These are phyloP conservation scores for Irpex lacteus DNA, from an alignment of 1,284 basidiomycete genomes.

Conservation along the genomic window DNA sequence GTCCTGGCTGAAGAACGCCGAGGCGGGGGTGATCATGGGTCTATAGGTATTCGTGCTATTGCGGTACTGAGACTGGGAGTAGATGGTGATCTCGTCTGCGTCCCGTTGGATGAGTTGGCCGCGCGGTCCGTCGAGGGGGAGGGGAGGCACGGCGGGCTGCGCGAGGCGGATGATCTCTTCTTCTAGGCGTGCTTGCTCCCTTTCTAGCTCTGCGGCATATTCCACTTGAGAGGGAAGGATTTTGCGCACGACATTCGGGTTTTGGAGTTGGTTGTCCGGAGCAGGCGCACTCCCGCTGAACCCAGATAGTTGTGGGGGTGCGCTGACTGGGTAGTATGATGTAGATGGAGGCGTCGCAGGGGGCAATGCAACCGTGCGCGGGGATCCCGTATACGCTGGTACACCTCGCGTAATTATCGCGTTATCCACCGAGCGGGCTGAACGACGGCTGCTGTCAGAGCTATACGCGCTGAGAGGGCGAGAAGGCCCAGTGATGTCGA, in stretches of 20 bases:
- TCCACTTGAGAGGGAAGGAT: conserved; percentile 15
- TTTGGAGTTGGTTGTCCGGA: not conserved
- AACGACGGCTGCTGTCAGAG: not conserved
- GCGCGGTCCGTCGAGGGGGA: not conserved
- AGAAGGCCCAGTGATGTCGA: not conserved
- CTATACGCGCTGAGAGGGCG: not conserved
- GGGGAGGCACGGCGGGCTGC: conserved; percentile 12
- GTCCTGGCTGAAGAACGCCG: conserved; percentile 15
- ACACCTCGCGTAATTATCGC: conserved; percentile 9
- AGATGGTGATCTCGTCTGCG: conserved; percentile 1
- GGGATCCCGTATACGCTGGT: conserved; percentile 3
- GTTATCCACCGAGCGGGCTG: conserved; percentile 3
- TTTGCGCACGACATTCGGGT: not conserved
- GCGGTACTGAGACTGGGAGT: not conserved
- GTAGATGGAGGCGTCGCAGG: not conserved
- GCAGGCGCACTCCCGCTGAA: not conserved
- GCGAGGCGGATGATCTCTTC: not conserved
- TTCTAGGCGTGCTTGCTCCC: conserved; percentile 2
- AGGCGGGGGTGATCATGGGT: conserved; percentile 3
- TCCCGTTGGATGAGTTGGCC: not conserved
- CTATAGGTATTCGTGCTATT: not conserved
- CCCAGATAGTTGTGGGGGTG: conserved; percentile 6
- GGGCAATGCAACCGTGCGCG: conserved; percentile 1
- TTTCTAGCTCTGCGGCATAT: conserved; percentile 14
- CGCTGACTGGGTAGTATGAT: conserved; percentile 7